Evolutionary conservation across 495 filamentous ascomycete genomes (phyloP), one percentile per base, ranked within the genome.

Genomic region (Podospora pseudopauciseta): DNA sequence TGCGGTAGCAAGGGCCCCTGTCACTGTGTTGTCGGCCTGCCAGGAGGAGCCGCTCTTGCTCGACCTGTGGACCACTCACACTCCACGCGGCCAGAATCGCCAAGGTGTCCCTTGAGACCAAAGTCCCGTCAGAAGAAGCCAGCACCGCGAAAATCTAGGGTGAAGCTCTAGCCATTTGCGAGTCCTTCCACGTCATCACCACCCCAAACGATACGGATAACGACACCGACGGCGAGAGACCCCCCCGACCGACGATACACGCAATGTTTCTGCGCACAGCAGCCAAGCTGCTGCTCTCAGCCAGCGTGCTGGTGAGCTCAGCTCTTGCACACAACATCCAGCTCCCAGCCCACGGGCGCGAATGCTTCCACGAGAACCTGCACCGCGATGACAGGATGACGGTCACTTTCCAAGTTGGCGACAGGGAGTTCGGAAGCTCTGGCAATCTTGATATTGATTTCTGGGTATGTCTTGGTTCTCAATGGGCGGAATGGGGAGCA

Each of bases 371-470:
- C 86, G 95, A 99, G 82, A 78, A 82, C 61, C 88, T 99, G 56
- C 93, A 97, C 82, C 87, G 85, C 72, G 95, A 97, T 79, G 95
- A 99, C 82, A 89, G 90, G 79, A 99, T 99, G 95, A 97, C 93
- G 11, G 94, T 99, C 34, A 95, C 93, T 18, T 99, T 97, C 84
- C 95, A 98, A 83, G 94, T 98, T 67, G 95, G 96, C 71, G 95
- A 99, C 77, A 81, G 96, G 66, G 95, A 99, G 74, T 98, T 97
- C 79, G 95, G 94, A 32, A 89, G 91, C 18, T 93, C 92, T 55
- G 94, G 95, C 15, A 98, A 97, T 75, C 83, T 99, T 19, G 95
- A 98, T 72, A 87, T 98, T 77, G 95, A 98, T 79, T 98, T 98
- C 79, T 99, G 94, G 95, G 95, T 97, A 89, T 66, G 87, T 76